These are phyloP conservation scores for Ganoderma meredithae DNA, from an alignment of 1,284 basidiomycete genomes.

Conservation along the genomic window DNA sequence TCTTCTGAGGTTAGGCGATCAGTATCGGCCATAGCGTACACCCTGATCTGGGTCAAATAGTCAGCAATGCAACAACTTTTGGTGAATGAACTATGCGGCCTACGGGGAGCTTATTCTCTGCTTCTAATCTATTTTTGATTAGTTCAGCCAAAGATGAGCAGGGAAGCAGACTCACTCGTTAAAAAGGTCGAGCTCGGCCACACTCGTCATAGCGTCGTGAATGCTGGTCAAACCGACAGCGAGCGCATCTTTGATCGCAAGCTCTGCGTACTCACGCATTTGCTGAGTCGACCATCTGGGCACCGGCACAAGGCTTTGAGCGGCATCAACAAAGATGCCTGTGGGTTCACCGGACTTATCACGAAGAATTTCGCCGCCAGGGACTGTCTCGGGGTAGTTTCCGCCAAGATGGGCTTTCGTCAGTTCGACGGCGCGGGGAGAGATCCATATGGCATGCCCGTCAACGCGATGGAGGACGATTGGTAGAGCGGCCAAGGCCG, in stretches of 20 bases:
- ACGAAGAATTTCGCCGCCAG: slow-evolving; percentile 26
- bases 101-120: slow-evolving; percentile 70
- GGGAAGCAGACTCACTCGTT: slow-evolving; percentile 51
- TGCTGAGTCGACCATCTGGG: slow-evolving; percentile 70
- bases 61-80: neutral
- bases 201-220: slow-evolving; percentile 77
- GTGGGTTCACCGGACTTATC: slow-evolving; percentile 21
- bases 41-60: slow-evolving; percentile 57
- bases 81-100: slow-evolving; percentile 33
- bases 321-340: slow-evolving; percentile 72
- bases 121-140: slow-evolving; percentile 46
- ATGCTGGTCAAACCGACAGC: slow-evolving; percentile 82
- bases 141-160: neutral
- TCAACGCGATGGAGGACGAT: slow-evolving; percentile 82
- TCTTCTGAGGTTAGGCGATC: slow-evolving; percentile 73
- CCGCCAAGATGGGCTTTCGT: slow-evolving; percentile 81
- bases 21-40: slow-evolving; percentile 79
- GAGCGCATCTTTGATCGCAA: slow-evolving; percentile 72
- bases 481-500: slow-evolving; percentile 66
- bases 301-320: slow-evolving; percentile 70
- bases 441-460: slow-evolving; percentile 88
- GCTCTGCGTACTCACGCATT: slow-evolving; percentile 67
- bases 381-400: slow-evolving; percentile 29
- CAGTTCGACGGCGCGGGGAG: slow-evolving; percentile 67
- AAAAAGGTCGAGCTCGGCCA: slow-evolving; percentile 69